phyloP scores from a whole-genome alignment of 129 eudicot species.

The Chrysanthemum seticuspe region DNA sequence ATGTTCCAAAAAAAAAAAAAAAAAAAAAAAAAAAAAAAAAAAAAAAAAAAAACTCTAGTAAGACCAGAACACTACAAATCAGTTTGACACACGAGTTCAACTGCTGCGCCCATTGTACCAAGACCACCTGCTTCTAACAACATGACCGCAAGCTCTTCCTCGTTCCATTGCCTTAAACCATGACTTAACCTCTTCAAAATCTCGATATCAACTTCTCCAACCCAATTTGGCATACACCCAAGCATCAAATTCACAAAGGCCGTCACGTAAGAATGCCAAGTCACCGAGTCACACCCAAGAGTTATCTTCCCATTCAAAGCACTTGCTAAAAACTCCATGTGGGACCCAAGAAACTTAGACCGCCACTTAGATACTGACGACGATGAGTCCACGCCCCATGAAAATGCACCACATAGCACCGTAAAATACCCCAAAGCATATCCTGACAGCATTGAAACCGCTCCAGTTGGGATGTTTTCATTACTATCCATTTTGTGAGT shows the following conservation, averaged over 20 bases:
- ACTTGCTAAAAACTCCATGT: constrained; percentile 76
- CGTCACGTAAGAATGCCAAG: constrained; percentile 86
- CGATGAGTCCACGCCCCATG: constrained; percentile 79
- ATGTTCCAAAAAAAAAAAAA: background rate
- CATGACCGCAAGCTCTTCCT: constrained; percentile 80
- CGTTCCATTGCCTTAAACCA: constrained; percentile 82
- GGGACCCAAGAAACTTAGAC: constrained; percentile 55
- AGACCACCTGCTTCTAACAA: constrained; percentile 72
- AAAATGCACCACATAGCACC: constrained; percentile 70
- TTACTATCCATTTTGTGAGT: constrained; percentile 42
- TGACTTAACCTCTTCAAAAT: constrained; percentile 69
- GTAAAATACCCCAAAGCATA: constrained; percentile 81
- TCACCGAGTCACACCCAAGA: constrained; percentile 83
- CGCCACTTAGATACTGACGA: constrained; percentile 56
- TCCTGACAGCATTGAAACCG: constrained; percentile 67
- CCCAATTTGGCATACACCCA: constrained; percentile 72
- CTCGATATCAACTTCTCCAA: constrained; percentile 58
- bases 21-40: background rate
- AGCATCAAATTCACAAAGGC: constrained; percentile 74
- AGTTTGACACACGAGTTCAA: constrained; percentile 56
- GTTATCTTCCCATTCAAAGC: constrained; percentile 88
- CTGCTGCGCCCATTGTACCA: constrained; percentile 88
- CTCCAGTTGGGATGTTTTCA: constrained; percentile 33
- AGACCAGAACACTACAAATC: constrained; percentile 17
- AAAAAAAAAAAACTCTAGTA: background rate